Percentiles rank a stretch among this genome's conserved stretches.
phyloP scores from a whole-genome alignment of 139 green algal genomes.

The Pedinophyceae sp. region DNA sequence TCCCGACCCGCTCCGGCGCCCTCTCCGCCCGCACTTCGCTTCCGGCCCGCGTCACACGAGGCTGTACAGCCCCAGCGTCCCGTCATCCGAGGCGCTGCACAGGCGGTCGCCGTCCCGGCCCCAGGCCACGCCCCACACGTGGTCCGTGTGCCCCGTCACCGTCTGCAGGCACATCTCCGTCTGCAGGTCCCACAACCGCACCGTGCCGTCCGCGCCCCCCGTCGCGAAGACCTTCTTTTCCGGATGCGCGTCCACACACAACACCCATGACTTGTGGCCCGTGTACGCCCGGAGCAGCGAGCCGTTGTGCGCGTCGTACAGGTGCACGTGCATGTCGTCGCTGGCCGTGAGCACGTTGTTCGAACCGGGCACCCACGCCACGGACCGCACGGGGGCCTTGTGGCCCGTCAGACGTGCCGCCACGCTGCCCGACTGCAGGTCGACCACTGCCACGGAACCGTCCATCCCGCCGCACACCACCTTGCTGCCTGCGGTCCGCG shows the following conservation, averaged over 20 bases:
- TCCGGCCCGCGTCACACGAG: slow-evolving; percentile 12
- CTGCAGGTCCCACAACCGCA: slow-evolving; percentile 65
- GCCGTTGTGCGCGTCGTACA: slow-evolving; percentile 67
- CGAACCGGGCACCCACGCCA: slow-evolving; percentile 66
- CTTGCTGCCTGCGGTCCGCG: slow-evolving; percentile 44
- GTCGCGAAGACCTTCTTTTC: slow-evolving; percentile 44
- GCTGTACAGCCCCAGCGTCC: slow-evolving; percentile 32
- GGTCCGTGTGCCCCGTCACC: slow-evolving; percentile 47
- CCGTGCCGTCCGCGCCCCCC: slow-evolving; percentile 49
- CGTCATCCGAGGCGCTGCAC: slow-evolving; percentile 48
- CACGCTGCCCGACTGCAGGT: slow-evolving; percentile 18
- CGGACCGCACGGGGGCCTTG: slow-evolving; percentile 60
- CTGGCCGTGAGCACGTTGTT: slow-evolving; percentile 62
- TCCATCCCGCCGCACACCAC: slow-evolving; percentile 61
- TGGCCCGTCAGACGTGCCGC: slow-evolving; percentile 62
- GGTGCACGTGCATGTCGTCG: slow-evolving; percentile 77
- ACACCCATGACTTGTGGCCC: slow-evolving; percentile 79
- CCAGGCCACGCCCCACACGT: slow-evolving; percentile 63
- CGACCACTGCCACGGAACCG: slow-evolving; percentile 58
- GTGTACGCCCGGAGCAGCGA: slow-evolving; percentile 63
- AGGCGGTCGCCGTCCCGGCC: slow-evolving; percentile 30
- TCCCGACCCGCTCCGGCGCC: no score
- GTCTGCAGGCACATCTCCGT: slow-evolving; percentile 53
- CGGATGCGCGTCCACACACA: slow-evolving; percentile 57
- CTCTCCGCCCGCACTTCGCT: no score